phyloP scores from a whole-genome alignment of 2,329 filamentous ascomycete species.

The Calycina marina region DNA sequence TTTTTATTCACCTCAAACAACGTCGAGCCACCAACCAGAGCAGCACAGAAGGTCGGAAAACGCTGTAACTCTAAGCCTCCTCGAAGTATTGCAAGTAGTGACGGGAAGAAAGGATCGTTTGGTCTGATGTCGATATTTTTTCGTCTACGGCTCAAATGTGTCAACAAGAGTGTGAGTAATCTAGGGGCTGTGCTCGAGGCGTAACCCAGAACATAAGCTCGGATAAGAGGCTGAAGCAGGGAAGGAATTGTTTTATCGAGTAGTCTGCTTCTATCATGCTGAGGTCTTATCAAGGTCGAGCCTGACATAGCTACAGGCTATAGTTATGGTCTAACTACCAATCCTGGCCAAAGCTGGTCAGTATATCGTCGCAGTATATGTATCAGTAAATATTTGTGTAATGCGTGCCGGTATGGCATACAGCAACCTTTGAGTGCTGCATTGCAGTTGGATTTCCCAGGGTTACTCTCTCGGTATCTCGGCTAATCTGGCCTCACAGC shows the following conservation, averaged over 20 bases:
- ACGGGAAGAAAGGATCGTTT: conserved; percentile 22
- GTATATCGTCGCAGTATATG: too few species aligned
- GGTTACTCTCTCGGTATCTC: too few species aligned
- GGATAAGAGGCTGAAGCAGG: conserved; percentile 37
- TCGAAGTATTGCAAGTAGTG: conserved; percentile 28
- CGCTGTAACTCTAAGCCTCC: conserved; percentile 38
- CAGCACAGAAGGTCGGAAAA: conserved; percentile 49
- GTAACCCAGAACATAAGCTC: conserved; percentile 47
- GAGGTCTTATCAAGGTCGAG: too few species aligned
- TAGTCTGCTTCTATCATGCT: conserved; percentile 16
- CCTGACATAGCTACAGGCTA: too few species aligned
- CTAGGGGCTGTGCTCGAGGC: conserved; percentile 42
- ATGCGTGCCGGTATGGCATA: too few species aligned
- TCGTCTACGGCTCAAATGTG: conserved; percentile 27
- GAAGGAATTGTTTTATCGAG: conserved; percentile 25
- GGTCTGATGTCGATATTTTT: conserved; percentile 16
- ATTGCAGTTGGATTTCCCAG: too few species aligned
- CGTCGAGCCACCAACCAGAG: conserved; percentile 43
- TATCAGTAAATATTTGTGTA: too few species aligned
- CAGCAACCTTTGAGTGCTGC: too few species aligned
- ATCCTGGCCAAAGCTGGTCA: too few species aligned
- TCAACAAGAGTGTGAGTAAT: conserved; percentile 37
- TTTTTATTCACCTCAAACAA: conserved; percentile 49
- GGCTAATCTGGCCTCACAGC: too few species aligned
- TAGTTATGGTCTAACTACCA: too few species aligned